Evolutionary conservation across 2,329 filamentous ascomycete species (phyloP), one percentile per base, ranked within the genome.

Genomic region (Gremmenia infestans): DNA sequence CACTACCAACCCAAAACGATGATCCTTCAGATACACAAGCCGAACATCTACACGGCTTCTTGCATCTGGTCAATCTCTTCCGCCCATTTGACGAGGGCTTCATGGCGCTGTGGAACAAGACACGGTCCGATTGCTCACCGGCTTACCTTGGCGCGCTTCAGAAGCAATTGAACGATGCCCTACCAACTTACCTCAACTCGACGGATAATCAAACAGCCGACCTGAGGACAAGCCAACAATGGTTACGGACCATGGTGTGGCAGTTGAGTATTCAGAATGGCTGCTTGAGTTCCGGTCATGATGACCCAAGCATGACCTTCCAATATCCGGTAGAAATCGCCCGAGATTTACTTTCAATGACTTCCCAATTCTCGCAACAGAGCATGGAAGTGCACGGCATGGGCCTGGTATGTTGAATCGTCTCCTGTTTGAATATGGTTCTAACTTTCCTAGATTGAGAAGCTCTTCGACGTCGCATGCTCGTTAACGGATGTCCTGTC

Each of bases 331-430:
- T 85, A 19, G 79, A 83, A 50, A 79, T 88, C 60, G 78, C 85
- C 0, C 76, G 79, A 47, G 85, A 89, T 56, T 62, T 89, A 25
- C 73, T 80, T 22, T 79, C 80, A 14, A 83, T 92, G 72, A 85
- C 87, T 4, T 82, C 84, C 15, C 82, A 87, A 52, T 87, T 94
- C 65, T 86, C 87, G 0, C 82, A 83, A 37, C 80, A 86, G 61
- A 84, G 85, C 45, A 86, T 91, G 75, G 89, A 93, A 60, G 76
- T 92, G 3, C 79, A 92, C 61, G 87, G 86, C 17, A 81, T 89
- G 40, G 87, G 87, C 25, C 71, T 95, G 71, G 87, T 89, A 74
- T 70, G 83, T 76, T 23, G 6, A 12, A 45, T 52, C 51, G 45
- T 19, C 25, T 32, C 52, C 15, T 43, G 19, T 40, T 15, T 2